A percentile compares a stretch with the other conserved stretches of the same genome.
Evolutionary conservation across 192 early-diverging fungal species (phyloP).

Genomic region (Diversispora epigaea): DNA sequence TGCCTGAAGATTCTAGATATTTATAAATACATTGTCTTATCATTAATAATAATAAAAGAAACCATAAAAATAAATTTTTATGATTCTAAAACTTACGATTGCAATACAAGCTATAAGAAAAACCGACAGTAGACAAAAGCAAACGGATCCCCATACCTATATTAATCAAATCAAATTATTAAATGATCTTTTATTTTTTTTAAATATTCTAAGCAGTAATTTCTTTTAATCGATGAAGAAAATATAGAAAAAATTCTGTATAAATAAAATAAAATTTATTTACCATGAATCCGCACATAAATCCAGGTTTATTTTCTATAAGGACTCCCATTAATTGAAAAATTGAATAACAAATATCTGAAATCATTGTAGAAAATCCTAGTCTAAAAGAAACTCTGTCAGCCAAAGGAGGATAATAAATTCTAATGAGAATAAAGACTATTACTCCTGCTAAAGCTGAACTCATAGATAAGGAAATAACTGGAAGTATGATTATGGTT

Average conservation of each 20-base stretch:
- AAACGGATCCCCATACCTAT: slow-evolving; percentile 3
- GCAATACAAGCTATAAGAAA: slow-evolving; percentile 21
- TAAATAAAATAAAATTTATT: no score
- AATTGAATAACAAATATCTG: neutral
- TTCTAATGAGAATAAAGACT: neutral
- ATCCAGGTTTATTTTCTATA: neutral
- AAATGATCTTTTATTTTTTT: neutral
- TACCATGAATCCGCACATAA: slow-evolving; percentile 8
- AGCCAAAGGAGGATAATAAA: neutral
- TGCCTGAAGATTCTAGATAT: slow-evolving; percentile 7
- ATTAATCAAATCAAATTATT: neutral
- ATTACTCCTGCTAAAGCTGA: neutral
- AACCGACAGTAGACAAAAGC: neutral
- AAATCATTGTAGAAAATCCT: neutral
- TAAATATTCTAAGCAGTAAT: neutral
- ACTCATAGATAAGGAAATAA: neutral
- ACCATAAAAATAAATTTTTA: neutral
- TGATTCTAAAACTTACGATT: neutral
- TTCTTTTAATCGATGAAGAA: neutral
- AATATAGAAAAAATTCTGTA: neutral
- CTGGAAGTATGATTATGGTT: no score
- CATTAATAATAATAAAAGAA: neutral
- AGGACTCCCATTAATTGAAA: neutral
- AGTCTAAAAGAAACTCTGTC: slow-evolving; percentile 21
- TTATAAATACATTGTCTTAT: neutral